phyloP scores from a whole-genome alignment of 2,329 filamentous ascomycete species.

The Talaromyces albobiverticillius region DNA sequence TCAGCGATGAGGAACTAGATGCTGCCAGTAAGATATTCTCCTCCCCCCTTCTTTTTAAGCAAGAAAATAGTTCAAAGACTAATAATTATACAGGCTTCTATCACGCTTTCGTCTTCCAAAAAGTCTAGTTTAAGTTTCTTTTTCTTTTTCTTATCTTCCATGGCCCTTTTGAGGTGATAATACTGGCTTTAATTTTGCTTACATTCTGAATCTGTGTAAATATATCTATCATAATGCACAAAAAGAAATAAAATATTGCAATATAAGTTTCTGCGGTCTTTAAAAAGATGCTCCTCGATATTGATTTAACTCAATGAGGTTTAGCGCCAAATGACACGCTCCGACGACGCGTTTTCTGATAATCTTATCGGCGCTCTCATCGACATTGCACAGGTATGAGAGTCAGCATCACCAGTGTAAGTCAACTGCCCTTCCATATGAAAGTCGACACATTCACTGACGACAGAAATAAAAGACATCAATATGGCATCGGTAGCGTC shows the following conservation, averaged over 20 bases:
- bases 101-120: conserved; percentile 94
- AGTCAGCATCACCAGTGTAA: no score
- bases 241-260: background rate
- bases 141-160: background rate
- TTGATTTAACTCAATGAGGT: conserved; percentile 27
- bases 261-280: no score
- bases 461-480: background rate
- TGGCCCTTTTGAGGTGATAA: background rate
- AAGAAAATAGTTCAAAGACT: no score
- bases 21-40: conserved; percentile 60
- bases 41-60: background rate
- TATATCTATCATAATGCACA: background rate
- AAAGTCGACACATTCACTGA: no score
- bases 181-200: background rate
- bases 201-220: background rate
- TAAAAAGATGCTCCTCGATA: no score
- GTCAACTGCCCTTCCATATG: no score
- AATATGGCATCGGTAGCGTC: conserved; percentile 3
- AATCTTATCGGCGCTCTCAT: conserved; percentile 6
- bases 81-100: conserved; percentile 81
- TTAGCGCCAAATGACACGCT: conserved; percentile 33
- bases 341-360: background rate
- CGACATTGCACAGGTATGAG: no score
- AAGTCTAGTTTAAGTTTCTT: conserved; percentile 38
- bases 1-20: conserved; percentile 86